Evolutionary conservation across 2,329 filamentous ascomycete species (phyloP).

Genomic region (Corinectria fuckeliana): DNA sequence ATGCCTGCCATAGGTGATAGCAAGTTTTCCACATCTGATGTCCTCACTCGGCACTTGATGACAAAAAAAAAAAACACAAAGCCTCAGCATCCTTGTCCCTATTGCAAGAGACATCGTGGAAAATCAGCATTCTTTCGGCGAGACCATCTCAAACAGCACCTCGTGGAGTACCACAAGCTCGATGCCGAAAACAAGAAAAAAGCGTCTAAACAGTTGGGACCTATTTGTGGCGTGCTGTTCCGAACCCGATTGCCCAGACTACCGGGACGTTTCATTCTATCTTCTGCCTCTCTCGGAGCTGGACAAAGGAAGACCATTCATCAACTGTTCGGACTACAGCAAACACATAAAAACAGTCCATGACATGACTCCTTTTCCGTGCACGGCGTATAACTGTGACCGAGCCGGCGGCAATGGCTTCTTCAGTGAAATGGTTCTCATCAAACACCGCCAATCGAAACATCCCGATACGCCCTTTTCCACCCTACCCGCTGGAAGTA

Average conservation of each 20-base stretch:
- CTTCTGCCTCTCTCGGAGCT: not conserved
- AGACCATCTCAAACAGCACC: constrained; percentile 4
- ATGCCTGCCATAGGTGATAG: too few relatives aligned
- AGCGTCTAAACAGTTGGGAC: rapidly evolving
- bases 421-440: not conserved
- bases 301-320: not conserved
- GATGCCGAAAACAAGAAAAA: not conserved
- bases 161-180: not conserved
- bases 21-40: not conserved
- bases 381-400: not conserved
- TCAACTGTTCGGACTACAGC: not conserved
- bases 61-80: not conserved
- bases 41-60: not conserved
- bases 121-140: not conserved
- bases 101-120: not conserved
- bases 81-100: not conserved
- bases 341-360: not conserved
- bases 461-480: not conserved
- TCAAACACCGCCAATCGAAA: not conserved
- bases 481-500: not conserved
- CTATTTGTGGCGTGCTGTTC: not conserved
- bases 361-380: not conserved
- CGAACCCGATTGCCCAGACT: not conserved
- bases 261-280: not conserved
- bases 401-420: not conserved